A percentile compares a stretch with the other conserved stretches of the same genome.
phyloP scores from a whole-genome alignment of 2,329 filamentous ascomycete species.

The Cercospora zeae-maydis region DNA sequence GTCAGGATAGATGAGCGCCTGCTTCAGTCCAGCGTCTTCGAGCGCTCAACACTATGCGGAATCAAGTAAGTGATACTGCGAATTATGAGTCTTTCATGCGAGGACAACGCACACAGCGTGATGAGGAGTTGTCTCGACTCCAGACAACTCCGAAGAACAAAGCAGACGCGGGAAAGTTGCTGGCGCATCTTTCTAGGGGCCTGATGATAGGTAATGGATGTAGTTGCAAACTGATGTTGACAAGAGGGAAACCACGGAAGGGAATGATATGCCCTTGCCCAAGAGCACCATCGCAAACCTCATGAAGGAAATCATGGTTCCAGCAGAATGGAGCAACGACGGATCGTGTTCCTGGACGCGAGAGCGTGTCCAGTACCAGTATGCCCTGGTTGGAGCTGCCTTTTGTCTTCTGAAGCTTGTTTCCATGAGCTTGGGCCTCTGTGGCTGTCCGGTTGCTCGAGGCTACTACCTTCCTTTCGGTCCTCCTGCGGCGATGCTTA shows the following conservation, averaged over 20 bases:
- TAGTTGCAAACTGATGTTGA: not conserved
- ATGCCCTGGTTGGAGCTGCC: not conserved
- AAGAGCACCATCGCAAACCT: not conserved
- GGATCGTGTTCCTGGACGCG: not conserved
- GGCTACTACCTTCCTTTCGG: not conserved
- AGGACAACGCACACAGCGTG: not conserved
- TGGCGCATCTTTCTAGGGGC: not conserved
- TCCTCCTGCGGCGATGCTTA: not conserved
- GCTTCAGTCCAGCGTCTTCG: constrained; percentile 3
- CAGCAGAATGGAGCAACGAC: not conserved
- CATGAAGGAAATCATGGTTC: not conserved
- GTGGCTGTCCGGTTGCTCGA: not conserved
- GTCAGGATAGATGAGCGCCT: not conserved
- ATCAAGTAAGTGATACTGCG: not conserved
- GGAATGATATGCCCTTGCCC: not conserved
- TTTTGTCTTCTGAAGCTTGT: not conserved
- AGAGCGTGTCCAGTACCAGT: not conserved
- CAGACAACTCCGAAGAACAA: not conserved
- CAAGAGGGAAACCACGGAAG: not conserved
- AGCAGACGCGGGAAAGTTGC: not conserved
- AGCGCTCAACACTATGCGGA: constrained; percentile 5
- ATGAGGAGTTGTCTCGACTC: not conserved
- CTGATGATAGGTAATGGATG: not conserved
- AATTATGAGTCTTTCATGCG: not conserved
- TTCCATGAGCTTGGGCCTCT: not conserved